These are phyloP conservation scores for Fermentozyma sake DNA, from an alignment of 1,139 yeast genomes.

Conservation along the genomic window DNA sequence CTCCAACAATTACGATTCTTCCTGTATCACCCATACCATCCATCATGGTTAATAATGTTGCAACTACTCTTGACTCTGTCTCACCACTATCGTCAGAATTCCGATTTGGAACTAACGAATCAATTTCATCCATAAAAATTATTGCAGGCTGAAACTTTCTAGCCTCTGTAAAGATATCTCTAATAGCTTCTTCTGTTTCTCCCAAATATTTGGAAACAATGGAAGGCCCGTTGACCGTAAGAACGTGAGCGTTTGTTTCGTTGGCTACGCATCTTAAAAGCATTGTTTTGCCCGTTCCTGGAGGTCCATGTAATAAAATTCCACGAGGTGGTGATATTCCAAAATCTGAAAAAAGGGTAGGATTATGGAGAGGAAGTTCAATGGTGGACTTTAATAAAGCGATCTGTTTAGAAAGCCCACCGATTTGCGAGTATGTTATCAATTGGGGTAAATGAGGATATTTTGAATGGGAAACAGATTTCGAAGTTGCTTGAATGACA, in stretches of 20 bases:
- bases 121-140: slow-evolving; percentile 87
- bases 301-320: slow-evolving; percentile 86
- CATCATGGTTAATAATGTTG: slow-evolving; percentile 82
- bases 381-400: slow-evolving; percentile 59
- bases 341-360: slow-evolving; percentile 72
- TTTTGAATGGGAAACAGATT: slow-evolving; percentile 16
- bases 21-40: slow-evolving; percentile 79
- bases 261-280: slow-evolving; percentile 76
- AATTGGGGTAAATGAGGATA: slow-evolving; percentile 40
- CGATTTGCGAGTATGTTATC: slow-evolving; percentile 52
- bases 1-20: slow-evolving; percentile 74
- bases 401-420: slow-evolving; percentile 73
- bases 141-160: slow-evolving; percentile 79
- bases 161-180: slow-evolving; percentile 85
- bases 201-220: slow-evolving; percentile 90
- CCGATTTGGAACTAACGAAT: slow-evolving; percentile 81
- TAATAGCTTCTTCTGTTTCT: slow-evolving; percentile 80
- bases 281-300: slow-evolving; percentile 97
- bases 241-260: slow-evolving; percentile 70
- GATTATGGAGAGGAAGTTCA: slow-evolving; percentile 76
- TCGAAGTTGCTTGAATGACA: slow-evolving; percentile 13
- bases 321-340: slow-evolving; percentile 94
- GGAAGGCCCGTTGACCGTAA: slow-evolving; percentile 86
- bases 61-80: slow-evolving; percentile 84
- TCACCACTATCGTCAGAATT: slow-evolving; percentile 84